Evolutionary conservation across 2,329 filamentous ascomycete species (phyloP).

Genomic region (Pseudogymnoascus sp.): DNA sequence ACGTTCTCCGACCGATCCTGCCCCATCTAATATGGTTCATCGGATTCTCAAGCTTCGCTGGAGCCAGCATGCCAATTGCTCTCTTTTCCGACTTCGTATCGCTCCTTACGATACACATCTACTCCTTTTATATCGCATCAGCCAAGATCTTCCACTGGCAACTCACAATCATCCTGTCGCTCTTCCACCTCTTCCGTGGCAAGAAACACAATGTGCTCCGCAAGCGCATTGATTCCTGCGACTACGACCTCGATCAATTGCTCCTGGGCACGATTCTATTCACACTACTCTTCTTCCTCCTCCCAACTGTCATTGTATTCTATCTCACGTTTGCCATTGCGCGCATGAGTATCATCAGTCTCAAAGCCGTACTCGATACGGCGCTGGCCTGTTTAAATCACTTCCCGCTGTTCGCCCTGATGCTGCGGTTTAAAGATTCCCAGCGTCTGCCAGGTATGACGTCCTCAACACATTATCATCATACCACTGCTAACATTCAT

Average conservation of each 20-base stretch:
- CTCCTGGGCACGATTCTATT: conserved; percentile 95
- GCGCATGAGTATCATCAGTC: conserved; percentile 85
- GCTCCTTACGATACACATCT: conserved; percentile 87
- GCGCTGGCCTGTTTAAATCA: conserved; percentile 90
- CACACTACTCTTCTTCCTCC: conserved; percentile 85
- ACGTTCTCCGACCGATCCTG: conserved; percentile 67
- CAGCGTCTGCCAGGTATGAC: conserved; percentile 68
- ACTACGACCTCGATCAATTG: conserved; percentile 95
- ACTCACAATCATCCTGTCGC: conserved; percentile 86
- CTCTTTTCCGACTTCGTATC: conserved; percentile 91
- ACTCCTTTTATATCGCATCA: conserved; percentile 94
- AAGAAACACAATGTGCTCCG: conserved; percentile 97
- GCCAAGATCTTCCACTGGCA: conserved; percentile 99
- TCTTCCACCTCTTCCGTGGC: conserved; percentile 97
- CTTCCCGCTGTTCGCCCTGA: conserved; percentile 92
- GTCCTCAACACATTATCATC: neutral
- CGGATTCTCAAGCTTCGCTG: conserved; percentile 88
- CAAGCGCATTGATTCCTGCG: conserved; percentile 96
- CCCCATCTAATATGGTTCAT: conserved; percentile 85
- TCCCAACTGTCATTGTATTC: conserved; percentile 92
- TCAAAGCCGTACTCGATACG: conserved; percentile 88
- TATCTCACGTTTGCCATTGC: conserved; percentile 94
- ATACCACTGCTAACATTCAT: neutral
- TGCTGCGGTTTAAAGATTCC: conserved; percentile 92
- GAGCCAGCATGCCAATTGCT: conserved; percentile 93